These are phyloP conservation scores for Elsinoe batatas DNA, from an alignment of 2,329 filamentous ascomycete genomes.

Conservation along the genomic window DNA sequence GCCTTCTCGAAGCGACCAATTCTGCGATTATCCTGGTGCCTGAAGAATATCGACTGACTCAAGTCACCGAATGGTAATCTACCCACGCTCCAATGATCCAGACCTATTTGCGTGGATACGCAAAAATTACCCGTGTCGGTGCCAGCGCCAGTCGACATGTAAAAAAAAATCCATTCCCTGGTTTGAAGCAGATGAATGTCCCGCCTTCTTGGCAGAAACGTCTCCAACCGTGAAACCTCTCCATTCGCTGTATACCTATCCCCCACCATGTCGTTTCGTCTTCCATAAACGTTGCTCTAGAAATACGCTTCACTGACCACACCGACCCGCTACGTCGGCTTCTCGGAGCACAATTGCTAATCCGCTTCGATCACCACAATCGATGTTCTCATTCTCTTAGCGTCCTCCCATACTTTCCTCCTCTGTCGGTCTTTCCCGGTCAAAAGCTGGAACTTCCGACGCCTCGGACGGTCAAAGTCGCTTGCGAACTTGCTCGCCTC, in stretches of 20 bases:
- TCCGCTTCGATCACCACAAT: not conserved
- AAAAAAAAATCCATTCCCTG: not conserved
- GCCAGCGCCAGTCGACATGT: not conserved
- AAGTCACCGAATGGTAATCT: not conserved
- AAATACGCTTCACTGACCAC: not conserved
- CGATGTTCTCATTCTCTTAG: not conserved
- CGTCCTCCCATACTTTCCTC: not conserved
- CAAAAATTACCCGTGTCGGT: not conserved
- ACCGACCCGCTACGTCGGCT: not conserved
- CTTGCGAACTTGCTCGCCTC: not conserved
- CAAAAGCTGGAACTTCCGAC: not conserved
- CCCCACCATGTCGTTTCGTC: not conserved
- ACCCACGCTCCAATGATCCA: not conserved
- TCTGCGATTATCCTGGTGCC: slow-evolving; percentile 6
- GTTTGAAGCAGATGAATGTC: slow-evolving; percentile 1
- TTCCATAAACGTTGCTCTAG: not conserved
- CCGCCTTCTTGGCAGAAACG: slow-evolving; percentile 4
- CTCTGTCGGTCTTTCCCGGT: not conserved
- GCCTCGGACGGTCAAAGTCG: not conserved
- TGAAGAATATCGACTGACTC: not conserved
- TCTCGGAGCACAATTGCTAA: not conserved
- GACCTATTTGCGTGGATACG: not conserved
- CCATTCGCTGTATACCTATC: not conserved
- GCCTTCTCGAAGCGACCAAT: slow-evolving; percentile 6
- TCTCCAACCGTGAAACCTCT: not conserved